These are phyloP conservation scores for Pachysolen tannophilus DNA, from an alignment of 805 yeast species.

Conservation along the genomic window DNA sequence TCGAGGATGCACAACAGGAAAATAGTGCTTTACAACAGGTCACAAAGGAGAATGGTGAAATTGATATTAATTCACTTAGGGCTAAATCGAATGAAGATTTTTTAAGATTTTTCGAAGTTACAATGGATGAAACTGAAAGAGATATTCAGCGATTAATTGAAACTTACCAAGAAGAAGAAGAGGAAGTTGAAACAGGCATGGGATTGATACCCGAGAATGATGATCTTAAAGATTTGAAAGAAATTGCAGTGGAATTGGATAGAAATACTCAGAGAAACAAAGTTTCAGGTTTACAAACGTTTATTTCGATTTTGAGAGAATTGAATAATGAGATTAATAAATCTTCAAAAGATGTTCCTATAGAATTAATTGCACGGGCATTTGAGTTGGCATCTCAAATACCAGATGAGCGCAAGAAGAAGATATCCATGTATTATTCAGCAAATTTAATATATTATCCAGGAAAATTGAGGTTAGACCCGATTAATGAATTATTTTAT, in stretches of 20 bases:
- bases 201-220: constrained; percentile 1
- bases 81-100: constrained; percentile 4
- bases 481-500: constrained; percentile 41
- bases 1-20: constrained; percentile 6
- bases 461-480: constrained; percentile 38
- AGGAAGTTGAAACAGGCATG: not conserved
- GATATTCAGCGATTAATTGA: not conserved
- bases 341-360: constrained; percentile 15
- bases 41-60: constrained; percentile 1
- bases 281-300: constrained; percentile 4
- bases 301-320: constrained; percentile 4
- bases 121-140: not conserved
- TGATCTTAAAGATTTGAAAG: constrained; percentile 1
- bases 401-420: constrained; percentile 22
- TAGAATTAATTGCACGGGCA: constrained; percentile 26
- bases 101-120: not conserved
- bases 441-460: constrained; percentile 35
- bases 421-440: constrained; percentile 26
- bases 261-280: constrained; percentile 1
- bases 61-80: constrained; percentile 2
- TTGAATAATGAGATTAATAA: constrained; percentile 5
- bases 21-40: not conserved
- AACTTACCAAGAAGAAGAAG: not conserved
- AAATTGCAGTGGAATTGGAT: not conserved
- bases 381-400: constrained; percentile 34